Base-by-base conservation (phyloP, 371 early-diverging fungal genomes). In the Mucor saturninus region DNA sequence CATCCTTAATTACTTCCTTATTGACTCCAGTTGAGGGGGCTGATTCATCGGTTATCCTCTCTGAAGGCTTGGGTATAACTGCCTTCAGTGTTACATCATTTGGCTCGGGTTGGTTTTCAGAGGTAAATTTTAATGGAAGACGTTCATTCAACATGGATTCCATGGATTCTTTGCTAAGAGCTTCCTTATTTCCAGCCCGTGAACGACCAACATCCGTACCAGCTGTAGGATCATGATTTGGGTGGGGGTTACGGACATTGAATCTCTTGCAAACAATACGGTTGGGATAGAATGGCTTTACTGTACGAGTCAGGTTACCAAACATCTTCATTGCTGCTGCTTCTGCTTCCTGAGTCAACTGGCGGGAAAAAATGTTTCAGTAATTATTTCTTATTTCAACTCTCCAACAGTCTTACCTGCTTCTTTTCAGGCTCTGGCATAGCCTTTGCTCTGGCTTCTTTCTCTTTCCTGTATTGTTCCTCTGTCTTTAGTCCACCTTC, bases 181-280 rank as follows among this genome's bases (percentile, higher is more conserved):
- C 83, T 35, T 86, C 81, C 40, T 64, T 63, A 1, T 65, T 72
- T 29, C 79, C 81, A 6, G 81, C 76, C 35, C 74, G 71, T 3
- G 78, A 73, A 11, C 71, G 69, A 21, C 71, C 80, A 21, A 65
- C 64, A 15, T 71, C 78, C 8, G 48, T 9, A 37, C 52, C 66
- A 0, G 59, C 56, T 9, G 56, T 46, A 3, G 72, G 72, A 13
- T 77, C 81, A 66, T 82, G 81, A 21, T 81, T 73, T 3, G 89
- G 90, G 71, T 89, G 89, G 11, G 93, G 93, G 52, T 91, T 84
- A 2, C 87, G 83, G 1, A 95, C 86, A 65, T 91, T 91, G 72
- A 95, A 92, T 15, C 95, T 82, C 63, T 93, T 94, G 73, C 93
- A 94, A 0, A 93, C 77, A 13, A 94, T 85, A 38, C 82, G 75